phyloP scores from a whole-genome alignment of 1,284 basidiomycete genomes.

The Rhodofomes roseus region DNA sequence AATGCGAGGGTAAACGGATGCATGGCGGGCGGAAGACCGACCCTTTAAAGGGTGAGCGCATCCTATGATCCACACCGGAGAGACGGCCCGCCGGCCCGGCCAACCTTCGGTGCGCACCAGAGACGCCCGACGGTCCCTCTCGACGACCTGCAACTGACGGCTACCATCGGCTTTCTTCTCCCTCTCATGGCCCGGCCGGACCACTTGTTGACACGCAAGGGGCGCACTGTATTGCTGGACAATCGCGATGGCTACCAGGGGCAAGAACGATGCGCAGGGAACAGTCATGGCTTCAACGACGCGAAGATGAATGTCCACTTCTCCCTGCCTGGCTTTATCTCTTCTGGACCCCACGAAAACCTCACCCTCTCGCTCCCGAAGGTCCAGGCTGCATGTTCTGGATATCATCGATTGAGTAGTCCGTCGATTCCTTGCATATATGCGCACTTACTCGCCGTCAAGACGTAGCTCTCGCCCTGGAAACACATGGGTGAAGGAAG shows the following conservation, averaged over 20 bases:
- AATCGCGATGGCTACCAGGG: not conserved
- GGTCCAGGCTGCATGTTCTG: constrained; percentile 18
- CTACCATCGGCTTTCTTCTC: not conserved
- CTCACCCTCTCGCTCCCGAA: constrained; percentile 18
- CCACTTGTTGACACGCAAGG: not conserved
- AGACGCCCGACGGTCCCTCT: not conserved
- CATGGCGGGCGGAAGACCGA: constrained; percentile 3
- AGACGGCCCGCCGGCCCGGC: not conserved
- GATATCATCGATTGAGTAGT: not conserved
- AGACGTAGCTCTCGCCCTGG: constrained; percentile 14
- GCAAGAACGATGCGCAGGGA: not conserved
- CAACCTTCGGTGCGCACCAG: not conserved
- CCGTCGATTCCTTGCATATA: not conserved
- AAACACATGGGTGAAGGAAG: constrained; percentile 15
- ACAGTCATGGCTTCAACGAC: not conserved
- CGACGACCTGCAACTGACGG: too few species aligned
- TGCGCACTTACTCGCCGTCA: constrained; percentile 19
- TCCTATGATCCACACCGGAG: constrained; percentile 1
- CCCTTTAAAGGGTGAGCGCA: not conserved
- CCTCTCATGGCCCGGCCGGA: constrained; percentile 1
- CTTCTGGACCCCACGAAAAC: constrained; percentile 22
- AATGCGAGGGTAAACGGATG: not conserved
- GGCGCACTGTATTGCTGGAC: not conserved
- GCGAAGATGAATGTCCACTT: constrained; percentile 27
- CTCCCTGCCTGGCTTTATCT: constrained; percentile 14